Conservation (phyloP, 2,329 filamentous ascomycete genomes). For the Exophiala calicioides region DNA sequence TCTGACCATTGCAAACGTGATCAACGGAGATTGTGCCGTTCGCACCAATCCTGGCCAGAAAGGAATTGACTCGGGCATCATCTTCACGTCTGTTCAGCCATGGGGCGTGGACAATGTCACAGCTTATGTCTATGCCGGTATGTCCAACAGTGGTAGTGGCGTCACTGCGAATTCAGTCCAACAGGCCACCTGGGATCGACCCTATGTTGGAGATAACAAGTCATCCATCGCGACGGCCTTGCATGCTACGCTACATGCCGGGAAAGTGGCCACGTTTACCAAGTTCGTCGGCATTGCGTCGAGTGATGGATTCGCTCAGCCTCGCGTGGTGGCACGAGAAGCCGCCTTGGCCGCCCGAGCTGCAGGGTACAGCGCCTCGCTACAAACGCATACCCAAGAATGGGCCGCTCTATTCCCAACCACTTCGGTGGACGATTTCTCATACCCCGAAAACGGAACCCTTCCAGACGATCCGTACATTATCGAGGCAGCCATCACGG, state of each 20-base stretch:
- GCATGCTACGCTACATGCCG: constrained; percentile 54
- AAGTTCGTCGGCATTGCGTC: constrained; percentile 72
- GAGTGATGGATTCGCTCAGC: constrained; percentile 65
- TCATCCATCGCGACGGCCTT: constrained; percentile 67
- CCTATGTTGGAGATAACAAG: constrained; percentile 56
- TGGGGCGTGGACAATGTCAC: constrained; percentile 63
- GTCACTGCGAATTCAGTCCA: constrained; percentile 44
- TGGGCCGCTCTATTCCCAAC: constrained; percentile 64
- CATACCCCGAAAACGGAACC: constrained; percentile 56
- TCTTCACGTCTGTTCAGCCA: constrained; percentile 67
- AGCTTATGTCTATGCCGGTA: constrained; percentile 57
- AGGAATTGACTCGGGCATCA: constrained; percentile 55
- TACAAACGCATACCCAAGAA: constrained; percentile 59
- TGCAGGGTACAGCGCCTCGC: constrained; percentile 57
- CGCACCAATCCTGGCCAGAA: constrained; percentile 62
- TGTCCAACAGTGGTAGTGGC: constrained; percentile 43
- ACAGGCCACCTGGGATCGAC: constrained; percentile 43
- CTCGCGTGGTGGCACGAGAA: constrained; percentile 55
- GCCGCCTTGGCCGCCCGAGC: constrained; percentile 55
- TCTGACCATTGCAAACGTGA: constrained; percentile 64
- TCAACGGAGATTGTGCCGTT: constrained; percentile 69
- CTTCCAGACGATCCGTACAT: constrained; percentile 60
- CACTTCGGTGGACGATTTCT: constrained; percentile 65
- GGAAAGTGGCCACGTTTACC: constrained; percentile 56
- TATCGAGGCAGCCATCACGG: constrained; percentile 53